A percentile compares a stretch with the other conserved stretches of the same genome.
Evolutionary conservation across 2,329 filamentous ascomycete species (phyloP).

Genomic region (Ceratocystis alfenasii): DNA sequence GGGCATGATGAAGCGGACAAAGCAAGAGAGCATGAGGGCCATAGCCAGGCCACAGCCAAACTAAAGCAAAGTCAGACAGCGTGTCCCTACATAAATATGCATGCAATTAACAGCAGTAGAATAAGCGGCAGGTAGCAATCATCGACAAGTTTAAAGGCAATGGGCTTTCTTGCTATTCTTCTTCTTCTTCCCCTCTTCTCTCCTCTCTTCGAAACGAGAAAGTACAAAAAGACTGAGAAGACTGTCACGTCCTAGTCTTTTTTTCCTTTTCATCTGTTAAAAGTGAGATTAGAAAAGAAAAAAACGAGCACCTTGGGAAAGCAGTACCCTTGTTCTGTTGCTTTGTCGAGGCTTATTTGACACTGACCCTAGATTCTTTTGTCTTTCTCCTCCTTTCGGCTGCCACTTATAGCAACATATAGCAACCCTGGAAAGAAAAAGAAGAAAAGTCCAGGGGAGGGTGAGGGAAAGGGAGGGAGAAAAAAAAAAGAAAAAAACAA

Average conservation of each 20-base stretch:
- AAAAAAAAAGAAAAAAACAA: neutral
- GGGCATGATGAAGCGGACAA: constrained; percentile 5
- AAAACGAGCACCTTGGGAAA: neutral
- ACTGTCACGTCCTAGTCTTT: neutral
- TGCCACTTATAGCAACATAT: constrained; percentile 15
- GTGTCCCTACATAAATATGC: neutral
- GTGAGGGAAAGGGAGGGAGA: neutral
- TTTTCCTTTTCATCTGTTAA: neutral
- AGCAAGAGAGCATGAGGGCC: neutral
- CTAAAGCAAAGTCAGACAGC: constrained; percentile 1
- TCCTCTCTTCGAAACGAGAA: neutral
- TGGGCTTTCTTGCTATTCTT: neutral
- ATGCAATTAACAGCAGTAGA: neutral
- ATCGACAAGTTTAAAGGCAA: neutral
- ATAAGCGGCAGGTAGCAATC: neutral
- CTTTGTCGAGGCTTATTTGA: constrained; percentile 3
- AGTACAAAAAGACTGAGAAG: neutral
- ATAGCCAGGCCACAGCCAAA: neutral
- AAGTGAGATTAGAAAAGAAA: neutral
- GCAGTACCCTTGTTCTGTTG: neutral
- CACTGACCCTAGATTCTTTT: constrained; percentile 9
- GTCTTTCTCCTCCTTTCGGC: constrained; percentile 1
- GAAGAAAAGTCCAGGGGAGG: neutral
- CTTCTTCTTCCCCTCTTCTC: neutral
- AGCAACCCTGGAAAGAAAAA: neutral